Conservation (phyloP, 179 eudicot species). For the Carnegiea gigantea region DNA sequence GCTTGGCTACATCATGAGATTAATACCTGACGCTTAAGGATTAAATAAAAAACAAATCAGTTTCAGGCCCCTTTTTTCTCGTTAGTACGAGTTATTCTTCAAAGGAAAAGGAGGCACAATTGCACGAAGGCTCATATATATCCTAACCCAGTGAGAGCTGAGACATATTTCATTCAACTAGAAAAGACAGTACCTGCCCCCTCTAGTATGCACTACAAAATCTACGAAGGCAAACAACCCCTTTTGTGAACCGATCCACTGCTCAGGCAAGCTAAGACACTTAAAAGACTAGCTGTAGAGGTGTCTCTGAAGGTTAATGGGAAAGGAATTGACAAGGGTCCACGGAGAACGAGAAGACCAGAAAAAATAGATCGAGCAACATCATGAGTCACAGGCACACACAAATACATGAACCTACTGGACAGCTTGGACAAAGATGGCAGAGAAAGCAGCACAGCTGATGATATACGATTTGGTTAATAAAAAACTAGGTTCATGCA, state of each 20-base stretch:
- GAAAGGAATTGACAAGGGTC: too few species aligned
- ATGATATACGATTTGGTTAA: neutral
- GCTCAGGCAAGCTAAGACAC: too few species aligned
- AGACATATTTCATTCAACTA: neutral
- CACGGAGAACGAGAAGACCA: neutral
- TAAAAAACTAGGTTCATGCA: neutral
- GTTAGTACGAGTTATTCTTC: neutral
- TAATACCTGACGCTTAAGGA: too few species aligned
- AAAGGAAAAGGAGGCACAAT: neutral
- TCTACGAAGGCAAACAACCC: too few species aligned
- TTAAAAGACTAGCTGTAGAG: too few species aligned
- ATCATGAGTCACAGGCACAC: neutral
- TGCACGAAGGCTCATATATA: neutral
- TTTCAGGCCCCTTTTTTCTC: too few species aligned
- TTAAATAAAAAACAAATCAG: neutral
- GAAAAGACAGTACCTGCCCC: neutral
- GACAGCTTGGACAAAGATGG: neutral
- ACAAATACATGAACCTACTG: neutral
- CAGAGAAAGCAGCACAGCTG: neutral
- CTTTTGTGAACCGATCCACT: too few species aligned
- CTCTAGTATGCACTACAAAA: too few species aligned
- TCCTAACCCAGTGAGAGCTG: neutral
- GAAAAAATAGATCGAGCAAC: neutral
- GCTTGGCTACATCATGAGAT: too few species aligned
- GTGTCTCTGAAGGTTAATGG: too few species aligned